phyloP scores from a whole-genome alignment of 75 land plant genomes.

The Adiantum capillusveneris region DNA sequence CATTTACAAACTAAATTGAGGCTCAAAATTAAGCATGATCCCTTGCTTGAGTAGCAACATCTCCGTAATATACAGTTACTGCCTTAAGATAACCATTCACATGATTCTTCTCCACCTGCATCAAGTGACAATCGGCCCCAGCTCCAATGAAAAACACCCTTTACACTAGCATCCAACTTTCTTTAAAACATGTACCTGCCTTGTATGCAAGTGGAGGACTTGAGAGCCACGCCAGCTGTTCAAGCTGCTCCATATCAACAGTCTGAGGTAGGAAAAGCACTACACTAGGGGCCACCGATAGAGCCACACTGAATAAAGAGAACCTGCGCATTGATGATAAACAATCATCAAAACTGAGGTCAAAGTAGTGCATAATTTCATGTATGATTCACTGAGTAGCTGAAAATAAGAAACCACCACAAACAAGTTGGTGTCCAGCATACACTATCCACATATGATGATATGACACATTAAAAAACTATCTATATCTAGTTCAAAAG shows the following conservation, averaged over 20 bases:
- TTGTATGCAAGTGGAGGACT: conserved; percentile 69
- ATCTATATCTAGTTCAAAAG: neutral
- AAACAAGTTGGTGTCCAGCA: neutral
- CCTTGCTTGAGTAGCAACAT: conserved; percentile 13
- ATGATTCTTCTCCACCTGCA: conserved; percentile 80
- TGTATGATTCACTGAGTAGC: neutral
- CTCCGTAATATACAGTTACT: conserved; percentile 69
- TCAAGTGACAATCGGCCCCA: neutral
- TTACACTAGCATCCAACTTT: neutral
- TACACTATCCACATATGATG: neutral
- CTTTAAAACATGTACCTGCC: conserved; percentile 33
- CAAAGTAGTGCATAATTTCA: too few species aligned
- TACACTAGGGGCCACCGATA: conserved; percentile 51
- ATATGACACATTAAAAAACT: neutral
- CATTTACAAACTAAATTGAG: too few species aligned
- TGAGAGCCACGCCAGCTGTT: conserved; percentile 49
- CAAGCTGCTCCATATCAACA: conserved; percentile 82
- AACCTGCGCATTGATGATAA: conserved; percentile 24
- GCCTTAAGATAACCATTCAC: conserved; percentile 77
- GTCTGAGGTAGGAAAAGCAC: conserved; percentile 88
- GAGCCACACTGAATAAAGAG: conserved; percentile 64
- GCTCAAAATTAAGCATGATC: too few species aligned
- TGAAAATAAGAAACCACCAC: neutral
- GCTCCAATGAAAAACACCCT: neutral
- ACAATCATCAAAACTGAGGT: too few species aligned